A percentile compares a stretch with the other conserved stretches of the same genome.
Conservation (phyloP, 2,329 filamentous ascomycete genomes). For the Stagonosporopsis chrysanthemi region DNA sequence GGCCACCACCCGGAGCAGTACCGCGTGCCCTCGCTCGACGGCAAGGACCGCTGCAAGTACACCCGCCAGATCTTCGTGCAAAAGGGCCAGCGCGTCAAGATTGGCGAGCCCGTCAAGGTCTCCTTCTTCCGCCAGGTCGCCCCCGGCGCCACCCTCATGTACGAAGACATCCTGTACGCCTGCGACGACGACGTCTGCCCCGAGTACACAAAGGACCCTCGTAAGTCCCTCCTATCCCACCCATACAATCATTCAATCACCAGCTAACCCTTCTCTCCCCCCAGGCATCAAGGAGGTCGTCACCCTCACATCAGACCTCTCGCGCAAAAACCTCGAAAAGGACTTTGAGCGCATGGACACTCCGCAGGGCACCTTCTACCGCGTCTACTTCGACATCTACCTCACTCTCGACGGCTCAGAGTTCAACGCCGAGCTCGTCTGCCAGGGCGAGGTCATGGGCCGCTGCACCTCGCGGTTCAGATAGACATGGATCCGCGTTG, state of each 20-base stretch:
- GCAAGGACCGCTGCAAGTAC: constrained; percentile 98
- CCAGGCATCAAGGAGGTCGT: constrained; percentile 98
- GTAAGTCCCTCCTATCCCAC: constrained; percentile 67
- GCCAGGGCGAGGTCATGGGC: constrained; percentile 98
- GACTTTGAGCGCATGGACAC: constrained; percentile 99
- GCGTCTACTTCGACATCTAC: constrained; percentile 75
- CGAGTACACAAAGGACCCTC: constrained; percentile 98
- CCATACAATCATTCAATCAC: background rate
- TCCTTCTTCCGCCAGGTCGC: constrained; percentile 98
- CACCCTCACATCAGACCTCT: constrained; percentile 94
- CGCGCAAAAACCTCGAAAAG: constrained; percentile 97
- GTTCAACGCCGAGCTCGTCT: constrained; percentile 98
- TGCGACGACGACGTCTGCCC: constrained; percentile 98
- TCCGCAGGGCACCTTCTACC: constrained; percentile 77
- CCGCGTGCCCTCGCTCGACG: constrained; percentile 93
- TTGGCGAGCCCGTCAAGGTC: constrained; percentile 97
- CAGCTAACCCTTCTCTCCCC: background rate
- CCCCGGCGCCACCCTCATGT: constrained; percentile 97
- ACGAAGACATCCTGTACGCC: constrained; percentile 96
- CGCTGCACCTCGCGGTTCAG: constrained; percentile 90
- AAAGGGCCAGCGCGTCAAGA: constrained; percentile 98
- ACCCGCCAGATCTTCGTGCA: constrained; percentile 98
- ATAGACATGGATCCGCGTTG: too few relatives aligned
- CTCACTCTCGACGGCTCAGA: constrained; percentile 95
- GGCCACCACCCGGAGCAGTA: constrained; percentile 98